These are phyloP conservation scores for Xeromyces bisporus DNA, from an alignment of 495 filamentous ascomycete genomes.

Conservation along the genomic window DNA sequence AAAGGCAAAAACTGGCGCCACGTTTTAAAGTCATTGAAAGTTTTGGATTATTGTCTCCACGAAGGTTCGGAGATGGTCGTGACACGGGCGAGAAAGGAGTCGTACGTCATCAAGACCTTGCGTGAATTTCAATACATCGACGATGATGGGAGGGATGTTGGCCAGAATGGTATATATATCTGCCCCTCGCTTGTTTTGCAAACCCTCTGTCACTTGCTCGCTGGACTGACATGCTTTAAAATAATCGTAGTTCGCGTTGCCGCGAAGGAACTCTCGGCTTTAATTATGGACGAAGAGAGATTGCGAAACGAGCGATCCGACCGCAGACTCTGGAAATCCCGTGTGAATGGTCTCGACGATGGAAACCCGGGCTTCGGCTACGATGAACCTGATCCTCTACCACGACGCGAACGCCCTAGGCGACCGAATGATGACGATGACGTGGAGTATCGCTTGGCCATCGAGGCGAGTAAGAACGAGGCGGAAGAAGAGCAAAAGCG, in stretches of 20 bases:
- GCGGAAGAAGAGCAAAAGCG: constrained; percentile 81
- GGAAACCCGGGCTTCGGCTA: constrained; percentile 27
- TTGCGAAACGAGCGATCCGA: constrained; percentile 81
- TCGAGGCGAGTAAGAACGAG: constrained; percentile 91
- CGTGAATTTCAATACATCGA: constrained; percentile 94
- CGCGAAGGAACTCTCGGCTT: constrained; percentile 87
- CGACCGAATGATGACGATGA: constrained; percentile 63
- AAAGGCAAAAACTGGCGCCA: constrained; percentile 99
- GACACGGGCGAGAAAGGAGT: constrained; percentile 93
- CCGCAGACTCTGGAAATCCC: constrained; percentile 89
- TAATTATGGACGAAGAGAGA: constrained; percentile 89
- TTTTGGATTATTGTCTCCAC: constrained; percentile 95
- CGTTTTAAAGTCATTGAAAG: constrained; percentile 93
- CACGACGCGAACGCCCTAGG: constrained; percentile 29
- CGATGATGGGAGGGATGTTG: constrained; percentile 86
- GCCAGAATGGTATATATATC: constrained; percentile 61
- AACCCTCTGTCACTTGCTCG: constrained; percentile 8
- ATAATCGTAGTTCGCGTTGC: constrained; percentile 63
- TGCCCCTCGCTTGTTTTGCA: constrained; percentile 4
- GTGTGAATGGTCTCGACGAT: constrained; percentile 86
- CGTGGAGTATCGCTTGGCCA: constrained; percentile 76
- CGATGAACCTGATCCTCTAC: constrained; percentile 23
- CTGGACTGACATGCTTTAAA: not conserved
- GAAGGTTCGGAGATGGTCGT: constrained; percentile 94
- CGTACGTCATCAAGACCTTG: constrained; percentile 96